Percentiles rank a stretch among this genome's conserved stretches.
Conservation (phyloP, 2,329 filamentous ascomycete species). For the Sarocladium oryzae region DNA sequence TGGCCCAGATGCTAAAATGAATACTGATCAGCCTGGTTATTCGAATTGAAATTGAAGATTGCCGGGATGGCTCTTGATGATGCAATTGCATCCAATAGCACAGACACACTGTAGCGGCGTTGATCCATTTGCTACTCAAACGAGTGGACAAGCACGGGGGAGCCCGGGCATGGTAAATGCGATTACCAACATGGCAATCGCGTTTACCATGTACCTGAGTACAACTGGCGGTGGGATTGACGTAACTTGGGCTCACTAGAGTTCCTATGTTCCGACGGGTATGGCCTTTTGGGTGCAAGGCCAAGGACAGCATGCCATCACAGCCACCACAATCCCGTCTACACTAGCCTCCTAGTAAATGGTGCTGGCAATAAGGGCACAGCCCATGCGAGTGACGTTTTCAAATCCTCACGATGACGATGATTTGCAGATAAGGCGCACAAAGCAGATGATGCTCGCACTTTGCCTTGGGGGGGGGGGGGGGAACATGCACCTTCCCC, state of each 20-base stretch:
- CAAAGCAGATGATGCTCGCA: neutral
- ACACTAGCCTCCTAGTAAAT: too few relatives aligned
- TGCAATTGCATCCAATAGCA: too few relatives aligned
- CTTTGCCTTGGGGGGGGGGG: too few relatives aligned
- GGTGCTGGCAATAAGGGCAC: too few relatives aligned
- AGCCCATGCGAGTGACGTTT: neutral
- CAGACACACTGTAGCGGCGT: too few relatives aligned
- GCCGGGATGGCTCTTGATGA: too few relatives aligned
- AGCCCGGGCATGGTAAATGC: neutral
- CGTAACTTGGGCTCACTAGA: slow-evolving; percentile 5
- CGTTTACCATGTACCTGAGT: slow-evolving; percentile 1
- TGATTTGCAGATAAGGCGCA: neutral
- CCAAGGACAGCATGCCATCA: neutral
- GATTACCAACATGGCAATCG: neutral
- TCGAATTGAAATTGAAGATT: too few relatives aligned
- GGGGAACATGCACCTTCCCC: too few relatives aligned
- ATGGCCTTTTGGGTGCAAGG: neutral
- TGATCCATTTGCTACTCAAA: neutral
- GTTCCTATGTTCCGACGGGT: neutral
- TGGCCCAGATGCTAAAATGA: too few relatives aligned
- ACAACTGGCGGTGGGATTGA: neutral
- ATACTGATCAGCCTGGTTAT: too few relatives aligned
- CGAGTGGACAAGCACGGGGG: neutral
- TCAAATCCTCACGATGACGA: neutral
- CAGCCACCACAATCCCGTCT: too few relatives aligned